Base-by-base conservation (phyloP, 768 basidiomycete species). In the Megacollybia marginata region DNA sequence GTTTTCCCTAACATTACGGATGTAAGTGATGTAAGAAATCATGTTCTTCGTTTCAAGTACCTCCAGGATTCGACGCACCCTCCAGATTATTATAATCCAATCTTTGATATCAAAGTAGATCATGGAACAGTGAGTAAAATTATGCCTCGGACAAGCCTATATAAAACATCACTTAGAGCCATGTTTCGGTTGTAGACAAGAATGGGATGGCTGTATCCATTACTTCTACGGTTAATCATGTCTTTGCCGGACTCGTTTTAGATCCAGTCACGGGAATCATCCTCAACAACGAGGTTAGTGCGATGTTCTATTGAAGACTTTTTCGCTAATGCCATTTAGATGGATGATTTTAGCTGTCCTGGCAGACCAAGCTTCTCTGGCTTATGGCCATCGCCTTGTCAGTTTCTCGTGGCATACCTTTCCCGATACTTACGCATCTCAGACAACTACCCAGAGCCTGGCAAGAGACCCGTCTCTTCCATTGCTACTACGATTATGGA, bases 281-380 rank as follows among this genome's bases (percentile, higher is more conserved):
- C 46, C 66, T 97, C 38, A 97, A 97, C 58, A 82, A 98, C 59
- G 90, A 95, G 72, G 82, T 77, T 43, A 42, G 13, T 19, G n/a
- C 43, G 16, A 12, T 31, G 13, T 8, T 34, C 33, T 19, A 18
- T 6, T 16, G n/a, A n/a, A 11, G 18, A 2, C 7, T 38, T 4
- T 9, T 10, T 44, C 23, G n/a, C 38, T 28, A 18, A 35, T 35
- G 6, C 19, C 8, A 4, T 16, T 23, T 48, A 83, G 78, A 89
- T 92, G 88, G 90, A 92, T 54, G 95, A 98, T 64, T 97, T 97
- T 63, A 88, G 92, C 10, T 83, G 72, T 1, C 94, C 93, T 1
- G 92, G 88, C 3, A 64, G 66, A n/a, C 78, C 90, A 6, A 95
- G 96, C 57, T 80, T 72, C 2, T 95, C 92, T 59, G 92, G 88